These are phyloP conservation scores for Coleophoma eucalyptorum DNA, from an alignment of 2,329 filamentous ascomycete species.

Conservation along the genomic window DNA sequence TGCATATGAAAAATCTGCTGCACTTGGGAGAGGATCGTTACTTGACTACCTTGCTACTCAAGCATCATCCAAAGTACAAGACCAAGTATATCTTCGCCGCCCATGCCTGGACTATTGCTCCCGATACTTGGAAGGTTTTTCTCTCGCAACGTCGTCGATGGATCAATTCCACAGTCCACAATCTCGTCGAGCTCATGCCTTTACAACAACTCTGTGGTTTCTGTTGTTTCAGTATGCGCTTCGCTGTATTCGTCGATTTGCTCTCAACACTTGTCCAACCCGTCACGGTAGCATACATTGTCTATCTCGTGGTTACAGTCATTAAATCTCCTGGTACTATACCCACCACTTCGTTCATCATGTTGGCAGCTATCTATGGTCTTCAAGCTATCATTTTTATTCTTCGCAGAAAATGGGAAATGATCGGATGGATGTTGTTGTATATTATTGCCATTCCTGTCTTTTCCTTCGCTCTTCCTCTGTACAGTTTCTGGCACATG, in stretches of 20 bases:
- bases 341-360: constrained; percentile 81
- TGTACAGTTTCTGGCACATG: constrained; percentile 99
- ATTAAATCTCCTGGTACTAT: constrained; percentile 58
- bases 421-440: constrained; percentile 99
- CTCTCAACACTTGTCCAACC: constrained; percentile 90
- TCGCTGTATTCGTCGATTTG: constrained; percentile 92
- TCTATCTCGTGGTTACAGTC: constrained; percentile 80
- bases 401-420: constrained; percentile 94
- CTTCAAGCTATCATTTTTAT: constrained; percentile 97
- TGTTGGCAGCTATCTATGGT: constrained; percentile 95
- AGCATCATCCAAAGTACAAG: constrained; percentile 91
- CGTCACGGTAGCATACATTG: constrained; percentile 84
- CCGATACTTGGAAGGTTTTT: constrained; percentile 91
- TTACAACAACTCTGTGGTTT: constrained; percentile 95
- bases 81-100: constrained; percentile 94
- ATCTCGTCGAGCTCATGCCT: constrained; percentile 91
- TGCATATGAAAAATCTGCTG: constrained; percentile 98
- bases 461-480: constrained; percentile 83
- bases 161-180: constrained; percentile 99
- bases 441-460: constrained; percentile 90
- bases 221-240: constrained; percentile 99
- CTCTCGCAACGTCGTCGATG: constrained; percentile 97
- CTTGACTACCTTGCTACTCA: constrained; percentile 88
- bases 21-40: constrained; percentile 98
- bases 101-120: constrained; percentile 95